phyloP scores from a whole-genome alignment of 495 filamentous ascomycete genomes.

The Daldinia loculata region DNA sequence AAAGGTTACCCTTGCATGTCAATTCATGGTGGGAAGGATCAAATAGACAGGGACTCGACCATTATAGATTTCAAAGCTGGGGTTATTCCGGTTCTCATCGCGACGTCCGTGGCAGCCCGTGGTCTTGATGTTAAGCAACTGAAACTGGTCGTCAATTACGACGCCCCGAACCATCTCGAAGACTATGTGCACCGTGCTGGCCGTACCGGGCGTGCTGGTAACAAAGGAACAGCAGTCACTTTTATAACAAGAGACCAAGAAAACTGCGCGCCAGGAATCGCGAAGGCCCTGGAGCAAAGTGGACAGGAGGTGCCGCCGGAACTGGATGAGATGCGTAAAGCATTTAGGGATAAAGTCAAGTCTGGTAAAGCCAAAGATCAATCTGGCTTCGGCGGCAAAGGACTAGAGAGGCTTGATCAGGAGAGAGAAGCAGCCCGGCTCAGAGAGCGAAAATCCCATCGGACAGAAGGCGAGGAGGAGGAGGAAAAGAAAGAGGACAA shows the following conservation, averaged over 20 bases:
- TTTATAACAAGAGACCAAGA: constrained; percentile 93
- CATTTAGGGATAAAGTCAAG: constrained; percentile 89
- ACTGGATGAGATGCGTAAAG: constrained; percentile 65
- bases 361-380: constrained; percentile 87
- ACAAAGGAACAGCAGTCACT: constrained; percentile 92
- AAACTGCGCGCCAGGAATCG: constrained; percentile 86
- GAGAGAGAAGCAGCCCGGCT: constrained; percentile 85
- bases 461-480: constrained; percentile 88
- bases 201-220: constrained; percentile 92
- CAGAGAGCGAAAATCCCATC: constrained; percentile 86
- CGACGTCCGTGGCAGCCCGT: constrained; percentile 94
- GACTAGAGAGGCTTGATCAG: constrained; percentile 87
- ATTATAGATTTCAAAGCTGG: constrained; percentile 96
- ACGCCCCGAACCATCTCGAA: constrained; percentile 94
- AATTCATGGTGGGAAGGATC: constrained; percentile 96
- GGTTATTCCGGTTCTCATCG: constrained; percentile 86
- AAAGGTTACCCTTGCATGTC: constrained; percentile 95
- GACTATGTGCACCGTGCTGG: constrained; percentile 98
- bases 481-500: constrained; percentile 82
- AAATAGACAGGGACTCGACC: constrained; percentile 92
- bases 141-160: constrained; percentile 96
- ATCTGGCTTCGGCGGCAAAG: constrained; percentile 94
- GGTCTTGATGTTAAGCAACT: constrained; percentile 97
- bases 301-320: constrained; percentile 80
- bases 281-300: constrained; percentile 92